Conservation (phyloP, 192 early-diverging fungal genomes). For the Rhizophagus clarus region DNA sequence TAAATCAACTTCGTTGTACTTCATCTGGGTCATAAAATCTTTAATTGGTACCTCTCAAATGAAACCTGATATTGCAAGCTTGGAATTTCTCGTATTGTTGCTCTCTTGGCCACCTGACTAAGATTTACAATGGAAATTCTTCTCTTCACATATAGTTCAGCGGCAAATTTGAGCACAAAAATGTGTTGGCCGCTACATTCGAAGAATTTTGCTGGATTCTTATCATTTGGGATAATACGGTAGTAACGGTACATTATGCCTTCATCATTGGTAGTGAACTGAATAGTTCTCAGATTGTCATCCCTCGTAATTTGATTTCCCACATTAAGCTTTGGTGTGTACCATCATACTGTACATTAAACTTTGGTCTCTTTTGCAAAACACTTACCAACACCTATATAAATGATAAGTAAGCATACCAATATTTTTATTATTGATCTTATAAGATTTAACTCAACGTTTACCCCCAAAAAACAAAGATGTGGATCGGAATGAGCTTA, state of each 20-base stretch:
- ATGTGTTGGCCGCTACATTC: conserved; percentile 56
- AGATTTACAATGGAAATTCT: not conserved
- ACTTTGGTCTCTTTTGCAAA: not conserved
- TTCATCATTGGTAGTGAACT: conserved; percentile 39
- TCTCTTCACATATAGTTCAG: not conserved
- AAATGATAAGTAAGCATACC: not conserved
- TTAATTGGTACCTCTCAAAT: not conserved
- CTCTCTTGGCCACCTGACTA: not conserved
- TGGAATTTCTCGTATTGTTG: not conserved
- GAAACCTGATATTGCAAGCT: not conserved
- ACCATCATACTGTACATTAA: not conserved
- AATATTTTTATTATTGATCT: not conserved
- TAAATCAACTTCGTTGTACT: not conserved
- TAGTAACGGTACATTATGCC: conserved; percentile 53
- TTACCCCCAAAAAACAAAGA: conserved; percentile 94
- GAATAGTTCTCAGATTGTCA: conserved; percentile 49
- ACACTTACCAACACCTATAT: conserved; percentile 16
- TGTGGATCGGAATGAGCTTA: conserved; percentile 64
- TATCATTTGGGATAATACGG: conserved; percentile 33
- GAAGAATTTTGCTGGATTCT: conserved; percentile 41
- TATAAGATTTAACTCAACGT: conserved; percentile 64
- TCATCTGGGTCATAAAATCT: not conserved
- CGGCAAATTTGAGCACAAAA: conserved; percentile 42
- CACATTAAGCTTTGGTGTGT: conserved; percentile 31
- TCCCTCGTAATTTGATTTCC: conserved; percentile 52